Evolutionary conservation across 768 basidiomycete species (phyloP).

Genomic region (Calocera viscosa): DNA sequence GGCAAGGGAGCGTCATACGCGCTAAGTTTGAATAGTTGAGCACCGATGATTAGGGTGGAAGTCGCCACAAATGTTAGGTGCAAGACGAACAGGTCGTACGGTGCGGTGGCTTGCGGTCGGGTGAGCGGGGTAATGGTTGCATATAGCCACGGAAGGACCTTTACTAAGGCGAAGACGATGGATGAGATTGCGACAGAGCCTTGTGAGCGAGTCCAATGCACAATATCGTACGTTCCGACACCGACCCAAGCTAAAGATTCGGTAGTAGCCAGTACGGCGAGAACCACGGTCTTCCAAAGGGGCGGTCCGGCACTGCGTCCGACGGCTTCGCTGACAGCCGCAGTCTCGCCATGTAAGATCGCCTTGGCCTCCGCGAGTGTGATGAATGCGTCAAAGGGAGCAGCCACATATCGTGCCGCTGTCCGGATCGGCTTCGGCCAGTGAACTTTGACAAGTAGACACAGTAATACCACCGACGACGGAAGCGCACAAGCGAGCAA

Average conservation of each 20-base stretch:
- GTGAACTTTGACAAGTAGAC: not conserved
- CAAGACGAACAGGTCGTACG: conserved; percentile 49
- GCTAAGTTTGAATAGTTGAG: conserved; percentile 39
- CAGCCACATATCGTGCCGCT: not conserved
- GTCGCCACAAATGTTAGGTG: conserved; percentile 40
- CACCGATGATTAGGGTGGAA: conserved; percentile 41
- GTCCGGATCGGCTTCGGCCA: not conserved
- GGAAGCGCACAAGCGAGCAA: not conserved
- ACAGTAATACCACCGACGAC: not conserved
- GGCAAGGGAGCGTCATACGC: conserved; percentile 37
- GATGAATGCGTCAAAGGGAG: conserved; percentile 12
- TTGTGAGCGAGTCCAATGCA: conserved; percentile 10
- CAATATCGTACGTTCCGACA: conserved; percentile 42
- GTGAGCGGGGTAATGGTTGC: conserved; percentile 44
- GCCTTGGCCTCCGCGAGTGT: conserved; percentile 17
- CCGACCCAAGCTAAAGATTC: conserved; percentile 49
- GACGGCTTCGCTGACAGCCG: not conserved
- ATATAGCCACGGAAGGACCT: conserved; percentile 54
- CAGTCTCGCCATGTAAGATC: conserved; percentile 10
- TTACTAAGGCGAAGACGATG: conserved; percentile 28
- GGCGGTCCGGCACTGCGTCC: conserved; percentile 24
- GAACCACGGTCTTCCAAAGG: conserved; percentile 49
- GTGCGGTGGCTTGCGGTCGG: conserved; percentile 44
- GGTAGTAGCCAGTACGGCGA: conserved; percentile 43
- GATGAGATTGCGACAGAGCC: not conserved